These are phyloP conservation scores for Colletotrichum limetticola DNA, from an alignment of 2,329 filamentous ascomycete genomes.

Conservation along the genomic window DNA sequence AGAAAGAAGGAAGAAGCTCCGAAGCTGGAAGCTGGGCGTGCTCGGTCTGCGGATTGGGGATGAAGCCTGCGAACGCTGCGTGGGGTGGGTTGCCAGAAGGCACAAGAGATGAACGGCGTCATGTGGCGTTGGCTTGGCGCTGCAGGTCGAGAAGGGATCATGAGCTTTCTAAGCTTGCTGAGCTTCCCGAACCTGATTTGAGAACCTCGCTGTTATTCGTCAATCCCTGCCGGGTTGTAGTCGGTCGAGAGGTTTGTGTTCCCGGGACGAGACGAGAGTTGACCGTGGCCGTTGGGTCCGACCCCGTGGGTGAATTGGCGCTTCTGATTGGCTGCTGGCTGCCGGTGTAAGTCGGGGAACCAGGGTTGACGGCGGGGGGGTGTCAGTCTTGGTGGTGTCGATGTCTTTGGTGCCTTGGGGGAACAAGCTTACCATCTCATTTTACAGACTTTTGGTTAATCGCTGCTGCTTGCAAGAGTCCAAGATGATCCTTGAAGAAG, in stretches of 20 bases:
- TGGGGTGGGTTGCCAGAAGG: slow-evolving; percentile 11
- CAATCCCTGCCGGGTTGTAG: too few relatives aligned
- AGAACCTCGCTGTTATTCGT: slow-evolving; percentile 15
- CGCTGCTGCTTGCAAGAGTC: too few relatives aligned
- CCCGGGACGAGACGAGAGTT: not conserved
- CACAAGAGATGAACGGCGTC: slow-evolving; percentile 29
- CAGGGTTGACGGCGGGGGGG: slow-evolving; percentile 12
- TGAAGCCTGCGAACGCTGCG: slow-evolving; percentile 16
- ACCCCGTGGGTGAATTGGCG: slow-evolving; percentile 26
- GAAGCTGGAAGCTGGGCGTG: not conserved
- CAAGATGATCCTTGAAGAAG: slow-evolving; percentile 4
- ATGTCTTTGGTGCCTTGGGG: not conserved
- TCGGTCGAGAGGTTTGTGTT: slow-evolving; percentile 4
- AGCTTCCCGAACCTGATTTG: not conserved
- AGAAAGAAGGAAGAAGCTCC: slow-evolving; percentile 9
- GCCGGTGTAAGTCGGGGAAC: slow-evolving; percentile 7
- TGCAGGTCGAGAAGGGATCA: slow-evolving; percentile 24
- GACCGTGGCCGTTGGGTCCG: slow-evolving; percentile 1
- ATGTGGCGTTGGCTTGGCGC: slow-evolving; percentile 33
- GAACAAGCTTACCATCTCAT: not conserved
- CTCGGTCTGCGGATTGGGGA: slow-evolving; percentile 25
- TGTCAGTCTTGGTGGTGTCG: not conserved
- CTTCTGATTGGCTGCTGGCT: slow-evolving; percentile 18
- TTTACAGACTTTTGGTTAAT: slow-evolving; percentile 10
- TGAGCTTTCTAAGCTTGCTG: slow-evolving; percentile 17